Conservation (phyloP, 2,329 filamentous ascomycete genomes). For the Scorias spongiosa region DNA sequence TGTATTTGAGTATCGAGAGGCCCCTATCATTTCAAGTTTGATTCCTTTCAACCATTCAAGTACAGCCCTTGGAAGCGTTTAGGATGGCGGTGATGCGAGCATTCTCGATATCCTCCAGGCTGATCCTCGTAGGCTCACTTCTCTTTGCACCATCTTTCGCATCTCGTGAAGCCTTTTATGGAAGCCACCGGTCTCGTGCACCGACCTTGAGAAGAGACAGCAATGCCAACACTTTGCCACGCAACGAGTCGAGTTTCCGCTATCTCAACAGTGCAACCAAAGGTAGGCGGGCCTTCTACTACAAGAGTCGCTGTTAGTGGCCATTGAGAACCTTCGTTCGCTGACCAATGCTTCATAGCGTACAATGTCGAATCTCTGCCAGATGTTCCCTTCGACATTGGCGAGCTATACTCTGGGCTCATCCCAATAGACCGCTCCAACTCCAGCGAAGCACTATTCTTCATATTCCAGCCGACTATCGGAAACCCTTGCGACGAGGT, state of each 20-base stretch:
- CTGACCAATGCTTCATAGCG: neutral
- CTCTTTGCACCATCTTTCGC: neutral
- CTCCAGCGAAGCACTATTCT: conserved; percentile 26
- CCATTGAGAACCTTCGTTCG: neutral
- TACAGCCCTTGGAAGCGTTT: too few relatives aligned
- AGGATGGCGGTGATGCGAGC: too few relatives aligned
- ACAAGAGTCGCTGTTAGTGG: too few relatives aligned
- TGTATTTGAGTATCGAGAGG: too few relatives aligned
- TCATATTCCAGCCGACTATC: conserved; percentile 35
- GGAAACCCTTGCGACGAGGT: conserved; percentile 27
- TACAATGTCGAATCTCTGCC: conserved; percentile 19
- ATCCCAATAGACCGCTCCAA: conserved; percentile 15
- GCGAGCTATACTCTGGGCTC: conserved; percentile 19
- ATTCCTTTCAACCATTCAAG: too few relatives aligned
- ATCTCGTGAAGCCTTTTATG: neutral
- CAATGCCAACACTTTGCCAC: neutral
- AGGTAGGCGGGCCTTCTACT: neutral
- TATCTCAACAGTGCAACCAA: neutral
- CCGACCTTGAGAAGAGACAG: too few relatives aligned
- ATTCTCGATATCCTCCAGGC: too few relatives aligned
- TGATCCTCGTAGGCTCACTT: too few relatives aligned
- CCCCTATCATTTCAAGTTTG: too few relatives aligned
- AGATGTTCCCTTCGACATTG: conserved; percentile 21
- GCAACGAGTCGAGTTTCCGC: neutral
- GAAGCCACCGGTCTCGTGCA: neutral